Evolutionary conservation across 1,284 basidiomycete species (phyloP), one percentile per base, ranked within the genome.

Genomic region (Neotropicomus parvogracilis): DNA sequence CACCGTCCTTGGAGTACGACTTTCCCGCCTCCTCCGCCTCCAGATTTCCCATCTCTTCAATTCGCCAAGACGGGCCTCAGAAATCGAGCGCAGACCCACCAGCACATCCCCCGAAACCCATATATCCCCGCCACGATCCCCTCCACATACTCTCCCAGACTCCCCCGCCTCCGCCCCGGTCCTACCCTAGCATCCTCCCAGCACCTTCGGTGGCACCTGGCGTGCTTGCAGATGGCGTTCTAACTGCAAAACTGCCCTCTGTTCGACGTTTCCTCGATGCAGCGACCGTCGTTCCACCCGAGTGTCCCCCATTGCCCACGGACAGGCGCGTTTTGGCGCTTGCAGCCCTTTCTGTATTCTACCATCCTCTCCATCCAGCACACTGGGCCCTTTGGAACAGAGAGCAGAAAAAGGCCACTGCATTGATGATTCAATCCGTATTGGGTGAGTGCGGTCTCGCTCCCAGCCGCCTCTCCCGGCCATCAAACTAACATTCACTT

Each of bases 121-220:
- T 64, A 50, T 64, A 64, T 49, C 63, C 63, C 1, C 63, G 63
- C 24, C 59, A 65, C 53, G 63, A 65, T 65, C 63, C 63, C 9
- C 63, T 65, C 33, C 43, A 49, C 49, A 55, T 65, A 24, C 66
- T 68, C 57, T 55, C 64, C n/a, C 61, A 54, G 50, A 38, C 54
- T 0, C 47, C 63, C 29, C 47, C 63, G 12, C 59, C 57, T 8
- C 59, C 61, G 0, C 54, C 55, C 19, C 54, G 58, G 53, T 40
- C 50, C 7, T 61, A 56, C 43, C 53, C 53, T 9, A 29, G n/a
- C 44, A 19, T 62, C 35, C 43, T 44, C 20, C 59, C 56, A 28
- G 53, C 66, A 1, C 59, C 51, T 13, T 45, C 57, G 33, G 65
- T 65, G 48, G 66, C 63, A 40, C 63, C 63, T 29, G 63, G 63